A percentile compares a stretch with the other conserved stretches of the same genome.
Conservation (phyloP, 2,329 filamentous ascomycete genomes). For the Colletotrichum sp. region DNA sequence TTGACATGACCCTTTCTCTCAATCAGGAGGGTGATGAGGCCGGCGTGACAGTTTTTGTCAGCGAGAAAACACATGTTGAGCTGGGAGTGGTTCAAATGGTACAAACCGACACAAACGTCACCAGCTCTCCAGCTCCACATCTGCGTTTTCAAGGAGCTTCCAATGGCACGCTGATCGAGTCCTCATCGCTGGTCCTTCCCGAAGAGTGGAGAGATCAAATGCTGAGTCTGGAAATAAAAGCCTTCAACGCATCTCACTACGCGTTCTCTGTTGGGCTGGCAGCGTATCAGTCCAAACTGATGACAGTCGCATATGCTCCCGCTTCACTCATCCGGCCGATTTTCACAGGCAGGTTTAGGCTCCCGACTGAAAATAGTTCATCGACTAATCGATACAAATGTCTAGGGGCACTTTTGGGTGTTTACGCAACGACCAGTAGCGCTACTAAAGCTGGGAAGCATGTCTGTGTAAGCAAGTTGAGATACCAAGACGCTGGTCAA, state of each 20-base stretch:
- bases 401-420: no score
- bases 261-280: no score
- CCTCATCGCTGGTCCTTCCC: accelerated
- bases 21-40: not conserved
- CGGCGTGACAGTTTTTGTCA: not conserved
- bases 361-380: no score
- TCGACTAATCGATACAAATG: no score
- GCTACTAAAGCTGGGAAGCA: no score
- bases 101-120: not conserved
- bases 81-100: not conserved
- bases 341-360: no score
- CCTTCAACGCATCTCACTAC: not conserved
- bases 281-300: not conserved
- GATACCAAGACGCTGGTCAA: no score
- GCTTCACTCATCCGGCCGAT: no score
- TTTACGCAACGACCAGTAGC: no score
- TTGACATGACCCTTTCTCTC: not conserved
- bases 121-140: no score
- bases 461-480: no score
- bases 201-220: not conserved
- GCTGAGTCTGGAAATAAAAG: not conserved
- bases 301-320: accelerated
- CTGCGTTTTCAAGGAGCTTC: not conserved
- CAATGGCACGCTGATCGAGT: not conserved
- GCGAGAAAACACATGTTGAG: not conserved